These are phyloP conservation scores for Penicillium subrubescens DNA, from an alignment of 495 filamentous ascomycete species.

Conservation along the genomic window DNA sequence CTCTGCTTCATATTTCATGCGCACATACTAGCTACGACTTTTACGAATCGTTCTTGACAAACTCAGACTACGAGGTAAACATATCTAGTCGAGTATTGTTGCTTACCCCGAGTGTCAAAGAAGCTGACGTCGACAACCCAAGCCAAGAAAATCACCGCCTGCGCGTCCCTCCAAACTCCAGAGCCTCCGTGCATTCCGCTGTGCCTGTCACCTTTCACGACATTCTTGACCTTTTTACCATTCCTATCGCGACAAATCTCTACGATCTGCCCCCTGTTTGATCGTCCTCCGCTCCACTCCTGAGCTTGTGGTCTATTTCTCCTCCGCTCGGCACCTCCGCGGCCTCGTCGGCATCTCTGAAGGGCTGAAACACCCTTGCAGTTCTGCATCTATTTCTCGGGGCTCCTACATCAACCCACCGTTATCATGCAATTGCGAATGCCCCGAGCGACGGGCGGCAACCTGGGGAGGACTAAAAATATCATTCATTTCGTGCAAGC, in stretches of 20 bases:
- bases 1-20: neutral
- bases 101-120: neutral
- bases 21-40: neutral
- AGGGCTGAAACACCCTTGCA: slow-evolving; percentile 30
- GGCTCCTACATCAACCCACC: neutral
- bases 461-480: slow-evolving; percentile 50
- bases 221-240: slow-evolving; percentile 4
- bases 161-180: slow-evolving; percentile 6
- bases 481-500: slow-evolving; percentile 58
- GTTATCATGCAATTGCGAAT: slow-evolving; percentile 37
- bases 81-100: neutral
- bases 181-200: neutral
- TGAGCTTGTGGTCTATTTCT: neutral
- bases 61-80: neutral
- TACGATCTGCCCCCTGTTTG: neutral
- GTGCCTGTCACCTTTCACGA: slow-evolving; percentile 1
- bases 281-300: neutral
- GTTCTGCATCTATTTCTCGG: slow-evolving; percentile 5
- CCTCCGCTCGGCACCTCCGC: slow-evolving; percentile 6
- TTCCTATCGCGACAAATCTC: neutral
- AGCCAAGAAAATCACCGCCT: slow-evolving; percentile 10
- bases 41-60: neutral
- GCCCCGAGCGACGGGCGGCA: slow-evolving; percentile 36
- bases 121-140: slow-evolving; percentile 5
- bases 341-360: slow-evolving; percentile 13